Percentiles rank a stretch among this genome's conserved stretches.
These are phyloP conservation scores for Stygiomarasmius scandens DNA, from an alignment of 1,284 basidiomycete genomes.

Conservation along the genomic window DNA sequence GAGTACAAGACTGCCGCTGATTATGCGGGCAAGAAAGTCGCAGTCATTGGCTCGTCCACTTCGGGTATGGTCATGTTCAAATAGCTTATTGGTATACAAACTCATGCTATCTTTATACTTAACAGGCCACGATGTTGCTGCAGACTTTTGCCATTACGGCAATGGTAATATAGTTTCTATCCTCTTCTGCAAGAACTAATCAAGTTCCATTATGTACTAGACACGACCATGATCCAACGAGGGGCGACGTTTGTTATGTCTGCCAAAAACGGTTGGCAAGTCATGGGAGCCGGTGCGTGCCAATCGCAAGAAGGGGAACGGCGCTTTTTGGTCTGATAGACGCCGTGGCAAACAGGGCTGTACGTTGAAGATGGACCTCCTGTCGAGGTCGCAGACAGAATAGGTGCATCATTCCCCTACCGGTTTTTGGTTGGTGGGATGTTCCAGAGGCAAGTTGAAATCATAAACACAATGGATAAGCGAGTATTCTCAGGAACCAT, in stretches of 20 bases:
- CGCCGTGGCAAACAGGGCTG: constrained; percentile 22
- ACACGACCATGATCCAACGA: constrained; percentile 32
- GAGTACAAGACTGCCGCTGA: constrained; percentile 6
- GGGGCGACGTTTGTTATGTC: constrained; percentile 43
- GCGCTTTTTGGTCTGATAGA: neutral
- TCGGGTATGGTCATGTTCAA: neutral
- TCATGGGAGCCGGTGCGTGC: constrained; percentile 18
- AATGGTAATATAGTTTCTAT: constrained; percentile 17
- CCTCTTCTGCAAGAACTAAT: neutral
- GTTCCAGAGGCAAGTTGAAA: constrained; percentile 24
- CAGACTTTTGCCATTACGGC: constrained; percentile 37
- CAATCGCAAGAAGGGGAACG: neutral
- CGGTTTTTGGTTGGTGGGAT: constrained; percentile 25
- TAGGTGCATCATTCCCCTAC: constrained; percentile 50
- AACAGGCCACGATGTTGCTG: constrained; percentile 30
- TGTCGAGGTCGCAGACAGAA: constrained; percentile 49
- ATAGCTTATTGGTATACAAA: neutral
- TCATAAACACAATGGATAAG: constrained; percentile 15
- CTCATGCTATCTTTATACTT: neutral
- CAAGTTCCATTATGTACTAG: constrained; percentile 3
- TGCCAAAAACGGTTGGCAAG: constrained; percentile 28
- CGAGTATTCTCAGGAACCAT: neutral
- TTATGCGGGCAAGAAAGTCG: constrained; percentile 9
- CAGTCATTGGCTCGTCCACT: constrained; percentile 4
- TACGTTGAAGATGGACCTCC: constrained; percentile 44